Percentiles rank a stretch among this genome's conserved stretches.
phyloP scores from a whole-genome alignment of 164 flowering plant species.

The Vitis labrusca region DNA sequence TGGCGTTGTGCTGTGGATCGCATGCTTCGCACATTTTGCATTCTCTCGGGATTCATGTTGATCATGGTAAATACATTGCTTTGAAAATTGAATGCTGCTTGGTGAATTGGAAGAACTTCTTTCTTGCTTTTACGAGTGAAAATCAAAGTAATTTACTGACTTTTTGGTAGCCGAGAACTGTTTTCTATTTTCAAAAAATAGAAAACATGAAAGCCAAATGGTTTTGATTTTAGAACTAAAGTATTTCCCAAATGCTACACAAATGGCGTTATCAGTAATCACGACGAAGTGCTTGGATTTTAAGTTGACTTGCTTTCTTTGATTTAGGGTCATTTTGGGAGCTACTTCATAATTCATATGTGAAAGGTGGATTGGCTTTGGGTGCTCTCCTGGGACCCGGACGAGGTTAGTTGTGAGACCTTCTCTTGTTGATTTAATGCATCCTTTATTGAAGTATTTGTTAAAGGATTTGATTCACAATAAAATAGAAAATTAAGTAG shows the following conservation, averaged over 20 bases:
- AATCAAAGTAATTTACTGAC: neutral
- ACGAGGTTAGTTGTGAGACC: constrained; percentile 50
- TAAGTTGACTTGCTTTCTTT: neutral
- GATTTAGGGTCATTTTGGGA: constrained; percentile 71
- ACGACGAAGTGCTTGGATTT: neutral
- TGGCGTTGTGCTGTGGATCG: constrained; percentile 87
- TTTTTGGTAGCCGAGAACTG: too few species aligned
- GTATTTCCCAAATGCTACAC: neutral
- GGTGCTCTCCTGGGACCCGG: constrained; percentile 89
- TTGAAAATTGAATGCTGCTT: neutral
- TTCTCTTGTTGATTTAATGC: neutral
- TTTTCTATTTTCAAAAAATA: too few species aligned
- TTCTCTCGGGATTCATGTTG: constrained; percentile 81
- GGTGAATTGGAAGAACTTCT: neutral
- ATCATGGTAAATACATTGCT: constrained; percentile 53
- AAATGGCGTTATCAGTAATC: neutral
- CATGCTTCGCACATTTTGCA: constrained; percentile 86
- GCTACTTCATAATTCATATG: constrained; percentile 75
- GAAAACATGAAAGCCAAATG: too few species aligned
- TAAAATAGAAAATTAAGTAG: neutral
- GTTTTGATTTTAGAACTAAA: neutral
- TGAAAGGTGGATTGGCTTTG: constrained; percentile 79
- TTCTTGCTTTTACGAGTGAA: neutral
- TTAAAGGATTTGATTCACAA: neutral
- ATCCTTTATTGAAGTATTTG: neutral